Conservation (phyloP, 2,329 filamentous ascomycete species). For the Cryphonectria radicalis region DNA sequence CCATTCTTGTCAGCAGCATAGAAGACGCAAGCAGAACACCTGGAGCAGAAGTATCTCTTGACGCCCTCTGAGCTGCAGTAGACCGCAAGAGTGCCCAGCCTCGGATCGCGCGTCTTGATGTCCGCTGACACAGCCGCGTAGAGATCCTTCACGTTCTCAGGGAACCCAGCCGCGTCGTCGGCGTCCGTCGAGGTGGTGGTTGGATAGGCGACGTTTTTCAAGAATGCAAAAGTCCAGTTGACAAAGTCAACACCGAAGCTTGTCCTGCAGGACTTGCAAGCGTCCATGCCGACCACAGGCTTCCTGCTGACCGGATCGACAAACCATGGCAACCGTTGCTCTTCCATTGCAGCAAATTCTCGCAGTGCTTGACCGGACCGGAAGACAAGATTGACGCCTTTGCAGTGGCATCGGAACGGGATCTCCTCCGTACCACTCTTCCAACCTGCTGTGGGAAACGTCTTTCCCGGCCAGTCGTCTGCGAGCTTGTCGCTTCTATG, state of each 20-base stretch:
- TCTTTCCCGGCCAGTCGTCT: constrained; percentile 33
- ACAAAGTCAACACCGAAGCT: constrained; percentile 47
- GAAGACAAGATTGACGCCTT: constrained; percentile 49
- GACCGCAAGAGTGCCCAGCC: constrained; percentile 48
- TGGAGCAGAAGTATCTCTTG: constrained; percentile 53
- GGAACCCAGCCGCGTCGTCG: constrained; percentile 35
- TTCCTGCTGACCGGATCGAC: constrained; percentile 50
- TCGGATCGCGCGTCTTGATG: constrained; percentile 37
- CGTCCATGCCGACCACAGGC: constrained; percentile 45
- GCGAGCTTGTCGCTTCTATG: constrained; percentile 37
- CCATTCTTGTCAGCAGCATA: constrained; percentile 46
- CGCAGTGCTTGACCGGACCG: constrained; percentile 37
- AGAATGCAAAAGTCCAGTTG: constrained; percentile 49
- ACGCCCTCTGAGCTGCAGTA: constrained; percentile 50
- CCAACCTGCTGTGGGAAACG: constrained; percentile 26
- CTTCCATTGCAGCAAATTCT: constrained; percentile 34
- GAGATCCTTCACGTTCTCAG: constrained; percentile 38
- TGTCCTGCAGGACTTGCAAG: constrained; percentile 52
- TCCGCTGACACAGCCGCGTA: constrained; percentile 39
- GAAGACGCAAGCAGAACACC: constrained; percentile 52
- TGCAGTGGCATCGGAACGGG: constrained; percentile 50
- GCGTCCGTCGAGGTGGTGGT: neutral
- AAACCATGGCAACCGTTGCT: constrained; percentile 45
- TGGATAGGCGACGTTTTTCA: constrained; percentile 45
- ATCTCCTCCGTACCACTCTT: constrained; percentile 35